These are phyloP conservation scores for Datisca glomerata DNA, from an alignment of 306 rosid genomes.

Conservation along the genomic window DNA sequence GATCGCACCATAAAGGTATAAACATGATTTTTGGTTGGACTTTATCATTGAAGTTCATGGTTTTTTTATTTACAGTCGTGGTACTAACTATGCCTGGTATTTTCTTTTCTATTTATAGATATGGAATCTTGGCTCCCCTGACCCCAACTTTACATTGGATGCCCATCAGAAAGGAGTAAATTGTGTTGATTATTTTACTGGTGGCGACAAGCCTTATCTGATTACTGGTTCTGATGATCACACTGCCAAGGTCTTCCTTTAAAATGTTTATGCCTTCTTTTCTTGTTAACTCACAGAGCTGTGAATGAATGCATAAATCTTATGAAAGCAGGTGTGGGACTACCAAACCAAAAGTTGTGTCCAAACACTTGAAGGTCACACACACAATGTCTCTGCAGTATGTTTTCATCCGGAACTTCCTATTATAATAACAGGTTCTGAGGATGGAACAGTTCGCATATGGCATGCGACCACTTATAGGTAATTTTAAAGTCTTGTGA, in stretches of 20 bases:
- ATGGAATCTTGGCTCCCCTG: constrained; percentile 99
- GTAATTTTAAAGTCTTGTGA: constrained; percentile 33
- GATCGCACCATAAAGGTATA: constrained; percentile 98
- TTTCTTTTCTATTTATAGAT: constrained; percentile 39
- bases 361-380: constrained; percentile 97
- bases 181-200: constrained; percentile 98
- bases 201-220: constrained; percentile 97
- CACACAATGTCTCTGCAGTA: constrained; percentile 98
- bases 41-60: neutral
- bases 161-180: constrained; percentile 98
- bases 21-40: constrained; percentile 10
- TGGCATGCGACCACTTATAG: constrained; percentile 98
- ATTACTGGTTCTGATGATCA: constrained; percentile 98
- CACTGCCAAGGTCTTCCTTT: constrained; percentile 80
- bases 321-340: constrained; percentile 90
- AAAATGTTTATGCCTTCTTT: neutral
- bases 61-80: neutral
- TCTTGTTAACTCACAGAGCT: neutral
- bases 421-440: constrained; percentile 95
- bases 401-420: constrained; percentile 99
- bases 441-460: constrained; percentile 98
- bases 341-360: constrained; percentile 99
- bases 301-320: neutral
- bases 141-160: constrained; percentile 96
- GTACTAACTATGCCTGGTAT: neutral